phyloP scores from a whole-genome alignment of 2,329 filamentous ascomycete genomes.

The Dactylonectria macrodidyma region DNA sequence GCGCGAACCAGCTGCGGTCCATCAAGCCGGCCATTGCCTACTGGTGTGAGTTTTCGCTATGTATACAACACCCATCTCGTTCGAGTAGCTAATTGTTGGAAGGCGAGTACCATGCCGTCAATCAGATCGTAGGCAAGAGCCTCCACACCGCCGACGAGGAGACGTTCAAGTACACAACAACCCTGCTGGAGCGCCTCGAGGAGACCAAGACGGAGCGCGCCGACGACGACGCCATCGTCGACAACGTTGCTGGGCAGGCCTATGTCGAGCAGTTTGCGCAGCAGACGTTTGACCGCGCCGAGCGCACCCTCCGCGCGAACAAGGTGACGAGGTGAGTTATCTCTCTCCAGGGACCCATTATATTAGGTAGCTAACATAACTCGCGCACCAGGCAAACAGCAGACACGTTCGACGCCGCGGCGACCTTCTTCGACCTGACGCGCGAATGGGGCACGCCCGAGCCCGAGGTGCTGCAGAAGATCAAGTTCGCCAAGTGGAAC shows the following conservation, averaged over 20 bases:
- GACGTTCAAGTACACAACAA: constrained; percentile 84
- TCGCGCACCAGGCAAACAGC: constrained; percentile 81
- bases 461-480: constrained; percentile 84
- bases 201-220: constrained; percentile 71
- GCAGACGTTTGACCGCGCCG: constrained; percentile 88
- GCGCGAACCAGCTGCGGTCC: constrained; percentile 87
- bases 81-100: neutral
- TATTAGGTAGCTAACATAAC: no score
- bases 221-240: constrained; percentile 85
- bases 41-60: constrained; percentile 80
- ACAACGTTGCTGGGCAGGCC: constrained; percentile 89
- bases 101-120: constrained; percentile 87
- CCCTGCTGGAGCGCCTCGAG: constrained; percentile 93
- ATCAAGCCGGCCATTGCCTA: constrained; percentile 92
- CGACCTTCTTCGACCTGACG: constrained; percentile 91
- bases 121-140: constrained; percentile 87
- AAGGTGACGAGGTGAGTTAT: constrained; percentile 80
- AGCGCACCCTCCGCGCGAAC: constrained; percentile 85
- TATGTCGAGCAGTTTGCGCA: constrained; percentile 96
- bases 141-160: constrained; percentile 86
- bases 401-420: constrained; percentile 92
- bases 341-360: no score
- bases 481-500: constrained; percentile 98
- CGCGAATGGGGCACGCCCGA: constrained; percentile 87
- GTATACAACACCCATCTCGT: no score